These are phyloP conservation scores for Coemansia sp. DNA, from an alignment of 192 early-diverging fungal genomes.

Conservation along the genomic window DNA sequence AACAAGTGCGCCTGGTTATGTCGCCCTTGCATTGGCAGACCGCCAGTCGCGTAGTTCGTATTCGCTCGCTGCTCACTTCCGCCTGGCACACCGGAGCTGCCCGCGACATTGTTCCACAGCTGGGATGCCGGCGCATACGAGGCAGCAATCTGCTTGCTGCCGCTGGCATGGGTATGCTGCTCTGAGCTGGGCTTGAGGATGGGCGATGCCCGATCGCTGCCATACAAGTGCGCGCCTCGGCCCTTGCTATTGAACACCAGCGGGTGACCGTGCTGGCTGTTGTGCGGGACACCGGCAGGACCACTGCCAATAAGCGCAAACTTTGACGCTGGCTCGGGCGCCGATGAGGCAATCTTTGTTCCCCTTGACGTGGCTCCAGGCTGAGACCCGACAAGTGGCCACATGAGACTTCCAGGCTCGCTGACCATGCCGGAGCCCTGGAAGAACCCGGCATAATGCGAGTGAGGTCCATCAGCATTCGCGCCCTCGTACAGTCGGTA, in stretches of 20 bases:
- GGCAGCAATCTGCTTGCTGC: constrained; percentile 14
- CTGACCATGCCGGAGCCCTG: constrained; percentile 18
- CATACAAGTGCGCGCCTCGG: constrained; percentile 14
- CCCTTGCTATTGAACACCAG: constrained; percentile 19
- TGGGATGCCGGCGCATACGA: constrained; percentile 28
- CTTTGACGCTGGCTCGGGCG: constrained; percentile 37
- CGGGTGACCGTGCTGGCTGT: constrained; percentile 9
- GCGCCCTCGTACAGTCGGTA: constrained; percentile 51
- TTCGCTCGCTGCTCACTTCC: neutral
- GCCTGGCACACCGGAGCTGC: neutral
- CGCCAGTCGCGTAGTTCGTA: neutral
- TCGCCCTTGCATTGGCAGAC: neutral
- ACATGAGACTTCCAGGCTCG: constrained; percentile 20
- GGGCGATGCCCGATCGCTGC: neutral
- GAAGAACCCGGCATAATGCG: constrained; percentile 10
- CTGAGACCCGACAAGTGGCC: constrained; percentile 19
- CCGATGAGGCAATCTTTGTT: constrained; percentile 34
- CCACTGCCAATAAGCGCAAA: constrained; percentile 3
- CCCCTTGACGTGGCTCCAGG: neutral
- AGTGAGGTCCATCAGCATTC: constrained; percentile 8
- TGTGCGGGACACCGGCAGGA: neutral
- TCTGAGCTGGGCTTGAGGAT: neutral
- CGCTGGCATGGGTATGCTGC: neutral
- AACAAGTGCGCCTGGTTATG: neutral
- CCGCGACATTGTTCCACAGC: neutral